phyloP scores from a whole-genome alignment of 2,329 filamentous ascomycete species.

The Fusarium drepaniforme region DNA sequence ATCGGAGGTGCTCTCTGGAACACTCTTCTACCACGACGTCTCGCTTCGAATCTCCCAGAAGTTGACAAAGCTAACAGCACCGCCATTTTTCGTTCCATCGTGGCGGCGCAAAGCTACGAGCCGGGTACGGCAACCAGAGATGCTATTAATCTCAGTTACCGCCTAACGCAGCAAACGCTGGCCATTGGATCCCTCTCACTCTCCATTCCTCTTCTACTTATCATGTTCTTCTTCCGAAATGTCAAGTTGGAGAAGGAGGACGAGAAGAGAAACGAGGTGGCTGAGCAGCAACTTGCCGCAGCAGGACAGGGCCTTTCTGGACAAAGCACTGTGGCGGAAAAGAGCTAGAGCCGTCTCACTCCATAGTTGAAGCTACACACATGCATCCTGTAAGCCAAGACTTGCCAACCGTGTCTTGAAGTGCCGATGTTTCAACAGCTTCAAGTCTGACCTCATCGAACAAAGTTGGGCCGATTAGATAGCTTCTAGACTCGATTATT shows the following conservation, averaged over 20 bases:
- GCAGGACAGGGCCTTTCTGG: neutral
- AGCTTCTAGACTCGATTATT: neutral
- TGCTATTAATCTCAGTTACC: constrained; percentile 18
- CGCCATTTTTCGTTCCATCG: constrained; percentile 27
- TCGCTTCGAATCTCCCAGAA: neutral
- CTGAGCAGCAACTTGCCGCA: constrained; percentile 27
- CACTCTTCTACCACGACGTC: constrained; percentile 17
- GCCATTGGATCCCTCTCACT: constrained; percentile 29
- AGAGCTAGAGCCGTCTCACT: neutral
- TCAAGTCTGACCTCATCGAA: neutral
- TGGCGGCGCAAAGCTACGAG: constrained; percentile 20
- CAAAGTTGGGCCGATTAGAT: neutral
- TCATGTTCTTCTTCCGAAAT: constrained; percentile 17
- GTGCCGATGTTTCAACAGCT: neutral
- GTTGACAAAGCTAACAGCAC: constrained; percentile 6
- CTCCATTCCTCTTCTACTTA: neutral
- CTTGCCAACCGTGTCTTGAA: neutral
- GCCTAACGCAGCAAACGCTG: constrained; percentile 27
- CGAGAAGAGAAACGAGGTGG: constrained; percentile 20
- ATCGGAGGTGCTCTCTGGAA: constrained; percentile 37
- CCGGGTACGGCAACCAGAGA: constrained; percentile 12
- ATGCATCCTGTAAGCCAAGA: neutral
- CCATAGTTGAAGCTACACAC: no score
- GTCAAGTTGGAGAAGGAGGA: constrained; percentile 30
- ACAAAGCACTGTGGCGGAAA: neutral